Evolutionary conservation across 2,329 filamentous ascomycete species (phyloP).

Genomic region (Botrytis cinerea): DNA sequence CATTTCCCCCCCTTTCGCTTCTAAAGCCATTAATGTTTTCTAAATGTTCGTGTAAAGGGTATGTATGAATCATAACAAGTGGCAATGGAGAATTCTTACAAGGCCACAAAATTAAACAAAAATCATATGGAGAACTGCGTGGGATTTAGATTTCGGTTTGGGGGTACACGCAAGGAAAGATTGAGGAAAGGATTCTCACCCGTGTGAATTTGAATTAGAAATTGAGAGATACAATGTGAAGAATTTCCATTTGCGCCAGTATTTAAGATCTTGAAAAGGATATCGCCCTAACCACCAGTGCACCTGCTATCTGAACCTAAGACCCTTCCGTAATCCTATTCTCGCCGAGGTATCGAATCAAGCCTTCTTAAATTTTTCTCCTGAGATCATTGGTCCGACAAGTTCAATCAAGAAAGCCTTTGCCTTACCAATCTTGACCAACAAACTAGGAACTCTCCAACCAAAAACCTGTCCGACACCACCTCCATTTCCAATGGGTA

Average conservation of each 20-base stretch:
- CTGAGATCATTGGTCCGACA: conserved; percentile 3
- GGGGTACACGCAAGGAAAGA: not conserved
- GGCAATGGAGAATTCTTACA: not conserved
- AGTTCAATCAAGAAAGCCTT: conserved; percentile 41
- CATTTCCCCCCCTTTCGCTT: no score
- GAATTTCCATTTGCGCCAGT: not conserved
- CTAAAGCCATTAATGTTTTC: no score
- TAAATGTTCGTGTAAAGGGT: no score
- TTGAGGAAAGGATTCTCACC: not conserved
- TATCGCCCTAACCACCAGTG: not conserved
- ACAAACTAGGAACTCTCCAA: conserved; percentile 43
- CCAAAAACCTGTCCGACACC: conserved; percentile 45
- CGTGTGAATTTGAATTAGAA: not conserved
- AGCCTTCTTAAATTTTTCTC: conserved; percentile 16
- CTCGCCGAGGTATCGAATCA: not conserved
- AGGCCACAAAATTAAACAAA: not conserved
- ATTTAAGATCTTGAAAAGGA: not conserved
- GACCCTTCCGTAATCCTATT: not conserved
- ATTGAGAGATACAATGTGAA: not conserved
- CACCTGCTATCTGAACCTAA: not conserved
- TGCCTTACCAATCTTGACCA: conserved; percentile 44
- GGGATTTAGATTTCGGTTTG: not conserved
- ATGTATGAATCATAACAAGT: no score
- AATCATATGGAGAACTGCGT: not conserved
- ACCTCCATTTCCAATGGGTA: conserved; percentile 44